These are phyloP conservation scores for Amanita inopinata DNA, from an alignment of 768 basidiomycete genomes.

Conservation along the genomic window DNA sequence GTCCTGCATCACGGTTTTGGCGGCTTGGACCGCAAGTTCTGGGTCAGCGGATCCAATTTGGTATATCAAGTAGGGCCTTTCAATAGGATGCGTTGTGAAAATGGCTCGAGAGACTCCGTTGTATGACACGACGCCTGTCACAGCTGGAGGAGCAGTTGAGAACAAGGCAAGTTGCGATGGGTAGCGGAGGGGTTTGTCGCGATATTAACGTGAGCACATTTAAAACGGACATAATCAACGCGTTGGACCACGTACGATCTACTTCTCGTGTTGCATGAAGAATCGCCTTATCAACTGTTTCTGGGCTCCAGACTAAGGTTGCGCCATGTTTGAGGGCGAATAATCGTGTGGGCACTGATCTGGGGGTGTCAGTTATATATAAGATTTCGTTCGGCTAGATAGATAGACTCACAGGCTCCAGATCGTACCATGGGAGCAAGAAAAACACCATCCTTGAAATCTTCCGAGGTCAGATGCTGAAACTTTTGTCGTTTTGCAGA, in stretches of 20 bases:
- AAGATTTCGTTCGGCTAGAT: constrained; percentile 5
- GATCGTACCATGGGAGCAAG: constrained; percentile 99
- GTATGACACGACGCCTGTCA: constrained; percentile 82
- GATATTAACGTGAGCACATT: neutral
- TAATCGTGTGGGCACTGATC: constrained; percentile 72
- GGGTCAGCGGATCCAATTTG: constrained; percentile 92
- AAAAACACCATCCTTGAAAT: constrained; percentile 85
- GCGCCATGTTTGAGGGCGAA: constrained; percentile 90
- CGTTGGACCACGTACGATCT: constrained; percentile 60
- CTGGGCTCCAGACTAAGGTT: constrained; percentile 92
- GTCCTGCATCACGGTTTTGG: constrained; percentile 76
- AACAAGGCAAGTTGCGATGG: neutral
- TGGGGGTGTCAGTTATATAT: constrained; percentile 11
- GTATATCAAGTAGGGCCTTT: constrained; percentile 90
- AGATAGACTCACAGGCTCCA: constrained; percentile 57
- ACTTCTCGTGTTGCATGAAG: constrained; percentile 75
- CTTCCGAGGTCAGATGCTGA: constrained; percentile 52
- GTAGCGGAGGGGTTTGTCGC: neutral
- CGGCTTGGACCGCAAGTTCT: constrained; percentile 85
- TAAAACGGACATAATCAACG: neutral
- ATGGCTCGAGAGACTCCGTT: constrained; percentile 77
- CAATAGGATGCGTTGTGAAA: constrained; percentile 88
- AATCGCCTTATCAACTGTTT: constrained; percentile 94
- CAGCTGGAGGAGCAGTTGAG: constrained; percentile 34
- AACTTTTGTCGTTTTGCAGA: constrained; percentile 44